Evolutionary conservation across 257 asterid genomes (phyloP).

Genomic region (Rehmannia glutinosa): DNA sequence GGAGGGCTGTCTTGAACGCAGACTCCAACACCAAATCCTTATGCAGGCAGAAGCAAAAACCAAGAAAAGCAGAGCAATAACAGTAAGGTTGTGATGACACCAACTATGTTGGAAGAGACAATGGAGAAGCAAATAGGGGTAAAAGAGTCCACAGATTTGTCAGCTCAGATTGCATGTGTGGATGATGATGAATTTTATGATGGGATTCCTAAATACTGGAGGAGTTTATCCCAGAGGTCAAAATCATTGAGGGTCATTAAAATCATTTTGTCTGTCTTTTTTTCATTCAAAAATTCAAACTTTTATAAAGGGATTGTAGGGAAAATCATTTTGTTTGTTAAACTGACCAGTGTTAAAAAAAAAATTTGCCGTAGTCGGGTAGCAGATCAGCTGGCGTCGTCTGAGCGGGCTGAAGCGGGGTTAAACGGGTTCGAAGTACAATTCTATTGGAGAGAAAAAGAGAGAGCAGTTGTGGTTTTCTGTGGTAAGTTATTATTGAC

Average conservation of each 20-base stretch:
- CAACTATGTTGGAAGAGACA: background rate
- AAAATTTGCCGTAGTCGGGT: too few species aligned
- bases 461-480: too few species aligned
- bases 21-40: conserved; percentile 18
- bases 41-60: conserved; percentile 14
- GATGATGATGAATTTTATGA: conserved; percentile 53
- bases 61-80: conserved; percentile 15
- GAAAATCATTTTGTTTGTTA: too few species aligned
- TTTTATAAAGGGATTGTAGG: too few species aligned
- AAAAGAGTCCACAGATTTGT: conserved; percentile 16
- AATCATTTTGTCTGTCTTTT: too few species aligned
- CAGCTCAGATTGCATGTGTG: background rate
- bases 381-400: too few species aligned
- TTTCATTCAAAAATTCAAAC: too few species aligned
- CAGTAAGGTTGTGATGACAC: conserved; percentile 8
- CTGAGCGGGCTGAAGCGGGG: too few species aligned
- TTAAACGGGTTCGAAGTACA: too few species aligned
- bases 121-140: conserved; percentile 7
- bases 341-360: too few species aligned
- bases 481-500: too few species aligned
- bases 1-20: conserved; percentile 28
- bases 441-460: too few species aligned
- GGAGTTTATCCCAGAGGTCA: conserved; percentile 34
- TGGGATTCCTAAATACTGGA: conserved; percentile 48
- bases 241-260: conserved; percentile 32